Evolutionary conservation across 2,329 filamentous ascomycete species (phyloP).

Genomic region (Hymenoscyphus fructigenus): DNA sequence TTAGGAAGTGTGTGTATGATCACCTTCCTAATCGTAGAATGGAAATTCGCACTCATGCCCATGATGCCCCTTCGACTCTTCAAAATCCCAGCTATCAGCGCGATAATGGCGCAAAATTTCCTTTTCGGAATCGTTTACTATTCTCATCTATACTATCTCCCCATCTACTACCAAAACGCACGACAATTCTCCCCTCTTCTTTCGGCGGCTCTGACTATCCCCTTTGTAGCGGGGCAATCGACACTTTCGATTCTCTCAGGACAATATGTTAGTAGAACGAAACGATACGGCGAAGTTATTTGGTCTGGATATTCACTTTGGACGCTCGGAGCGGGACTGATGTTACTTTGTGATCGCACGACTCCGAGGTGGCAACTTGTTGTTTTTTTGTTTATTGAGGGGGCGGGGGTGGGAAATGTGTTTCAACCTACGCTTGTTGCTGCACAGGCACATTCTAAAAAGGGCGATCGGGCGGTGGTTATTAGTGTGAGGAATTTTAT

Average conservation of each 20-base stretch:
- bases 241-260: constrained; percentile 49
- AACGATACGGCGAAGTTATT: constrained; percentile 60
- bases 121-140: constrained; percentile 61
- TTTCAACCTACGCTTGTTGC: constrained; percentile 54
- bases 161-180: constrained; percentile 61
- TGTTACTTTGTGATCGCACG: constrained; percentile 47
- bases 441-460: constrained; percentile 55
- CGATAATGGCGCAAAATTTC: constrained; percentile 58
- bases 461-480: constrained; percentile 58
- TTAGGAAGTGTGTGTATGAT: constrained; percentile 48
- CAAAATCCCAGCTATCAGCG: constrained; percentile 49
- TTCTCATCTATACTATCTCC: constrained; percentile 57
- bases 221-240: constrained; percentile 49
- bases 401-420: constrained; percentile 52
- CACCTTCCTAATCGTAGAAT: constrained; percentile 54
- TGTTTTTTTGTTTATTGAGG: constrained; percentile 50
- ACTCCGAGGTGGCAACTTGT: constrained; percentile 50
- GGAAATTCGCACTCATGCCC: constrained; percentile 53
- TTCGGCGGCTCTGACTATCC: constrained; percentile 52
- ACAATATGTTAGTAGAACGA: constrained; percentile 55
- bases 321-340: constrained; percentile 53
- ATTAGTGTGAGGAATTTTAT: constrained; percentile 64
- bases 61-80: constrained; percentile 61
- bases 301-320: constrained; percentile 39
- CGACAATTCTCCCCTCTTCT: constrained; percentile 36